Percentiles rank a stretch among this genome's conserved stretches.
These are phyloP conservation scores for Streptanthus diversifolius DNA, from an alignment of 345 rosid species.

Conservation along the genomic window DNA sequence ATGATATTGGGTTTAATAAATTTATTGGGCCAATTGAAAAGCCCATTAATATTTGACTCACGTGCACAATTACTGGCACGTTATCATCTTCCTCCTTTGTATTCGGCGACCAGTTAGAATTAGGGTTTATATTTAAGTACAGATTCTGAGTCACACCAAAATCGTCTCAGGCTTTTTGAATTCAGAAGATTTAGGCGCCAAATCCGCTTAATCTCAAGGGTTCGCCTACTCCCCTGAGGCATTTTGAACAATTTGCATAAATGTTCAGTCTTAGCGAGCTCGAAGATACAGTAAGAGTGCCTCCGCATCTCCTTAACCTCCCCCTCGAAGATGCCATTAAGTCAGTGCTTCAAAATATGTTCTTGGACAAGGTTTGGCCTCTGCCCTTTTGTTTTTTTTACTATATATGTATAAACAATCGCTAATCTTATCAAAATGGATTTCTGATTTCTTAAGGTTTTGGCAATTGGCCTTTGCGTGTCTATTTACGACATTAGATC, in stretches of 20 bases:
- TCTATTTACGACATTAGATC: slow-evolving; percentile 62
- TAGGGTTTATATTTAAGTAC: not conserved
- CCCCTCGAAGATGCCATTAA: slow-evolving; percentile 66
- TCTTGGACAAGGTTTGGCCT: slow-evolving; percentile 68
- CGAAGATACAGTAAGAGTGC: slow-evolving; percentile 71
- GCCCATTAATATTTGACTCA: not conserved
- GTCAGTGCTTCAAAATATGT: slow-evolving; percentile 54
- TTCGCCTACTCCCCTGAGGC: not conserved
- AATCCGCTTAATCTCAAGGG: not conserved
- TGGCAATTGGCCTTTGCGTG: slow-evolving; percentile 72
- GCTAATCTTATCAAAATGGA: not conserved
- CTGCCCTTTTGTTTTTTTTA: not conserved
- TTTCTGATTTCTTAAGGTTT: slow-evolving; percentile 47
- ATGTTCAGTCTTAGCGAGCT: slow-evolving; percentile 80
- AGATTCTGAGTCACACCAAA: not conserved
- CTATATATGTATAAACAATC: not conserved
- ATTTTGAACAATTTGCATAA: not conserved
- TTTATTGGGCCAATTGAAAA: not conserved
- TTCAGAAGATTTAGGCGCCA: no score
- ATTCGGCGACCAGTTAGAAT: not conserved
- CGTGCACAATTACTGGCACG: not conserved
- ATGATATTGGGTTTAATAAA: not conserved
- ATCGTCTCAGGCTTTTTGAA: not conserved
- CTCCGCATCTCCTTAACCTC: slow-evolving; percentile 64
- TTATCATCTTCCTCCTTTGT: not conserved